These are phyloP conservation scores for Gremmenia infestans DNA, from an alignment of 2,329 filamentous ascomycete species.

Conservation along the genomic window DNA sequence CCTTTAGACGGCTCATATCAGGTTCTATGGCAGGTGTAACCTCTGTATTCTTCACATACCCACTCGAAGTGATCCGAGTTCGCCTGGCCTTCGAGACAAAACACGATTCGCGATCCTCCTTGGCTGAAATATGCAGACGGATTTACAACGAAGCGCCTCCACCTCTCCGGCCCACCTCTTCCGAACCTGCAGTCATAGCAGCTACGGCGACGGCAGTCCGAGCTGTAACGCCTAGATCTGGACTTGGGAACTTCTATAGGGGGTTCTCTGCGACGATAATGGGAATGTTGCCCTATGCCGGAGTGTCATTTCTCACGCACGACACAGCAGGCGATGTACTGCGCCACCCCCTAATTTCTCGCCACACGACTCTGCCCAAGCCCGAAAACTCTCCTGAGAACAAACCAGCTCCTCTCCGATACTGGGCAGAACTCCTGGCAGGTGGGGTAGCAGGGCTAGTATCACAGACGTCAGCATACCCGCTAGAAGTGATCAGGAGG, in stretches of 20 bases:
- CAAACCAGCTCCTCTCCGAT: slow-evolving; percentile 69
- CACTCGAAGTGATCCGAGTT: slow-evolving; percentile 86
- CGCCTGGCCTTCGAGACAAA: slow-evolving; percentile 93
- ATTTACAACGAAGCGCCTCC: slow-evolving; percentile 75
- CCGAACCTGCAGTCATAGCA: slow-evolving; percentile 37
- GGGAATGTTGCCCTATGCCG: slow-evolving; percentile 96
- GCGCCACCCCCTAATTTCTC: slow-evolving; percentile 60
- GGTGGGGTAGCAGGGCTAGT: slow-evolving; percentile 84
- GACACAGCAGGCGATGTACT: slow-evolving; percentile 84
- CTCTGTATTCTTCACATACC: slow-evolving; percentile 94
- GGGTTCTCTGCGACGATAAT: slow-evolving; percentile 86
- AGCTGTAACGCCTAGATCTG: slow-evolving; percentile 54
- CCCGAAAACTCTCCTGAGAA: slow-evolving; percentile 48
- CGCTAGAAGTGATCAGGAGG: slow-evolving; percentile 84
- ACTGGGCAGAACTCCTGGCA: slow-evolving; percentile 79
- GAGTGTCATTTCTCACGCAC: slow-evolving; percentile 91
- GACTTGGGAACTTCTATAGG: slow-evolving; percentile 87
- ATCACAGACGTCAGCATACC: slow-evolving; percentile 89
- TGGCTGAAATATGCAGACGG: slow-evolving; percentile 72
- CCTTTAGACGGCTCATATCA: slow-evolving; percentile 66
- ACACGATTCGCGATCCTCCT: slow-evolving; percentile 60
- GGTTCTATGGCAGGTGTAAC: slow-evolving; percentile 78
- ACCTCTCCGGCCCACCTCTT: slow-evolving; percentile 33
- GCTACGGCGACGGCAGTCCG: slow-evolving; percentile 42
- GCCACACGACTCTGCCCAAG: slow-evolving; percentile 69